These are phyloP conservation scores for Scedosporium minutisporum DNA, from an alignment of 2,329 filamentous ascomycete genomes.

Conservation along the genomic window DNA sequence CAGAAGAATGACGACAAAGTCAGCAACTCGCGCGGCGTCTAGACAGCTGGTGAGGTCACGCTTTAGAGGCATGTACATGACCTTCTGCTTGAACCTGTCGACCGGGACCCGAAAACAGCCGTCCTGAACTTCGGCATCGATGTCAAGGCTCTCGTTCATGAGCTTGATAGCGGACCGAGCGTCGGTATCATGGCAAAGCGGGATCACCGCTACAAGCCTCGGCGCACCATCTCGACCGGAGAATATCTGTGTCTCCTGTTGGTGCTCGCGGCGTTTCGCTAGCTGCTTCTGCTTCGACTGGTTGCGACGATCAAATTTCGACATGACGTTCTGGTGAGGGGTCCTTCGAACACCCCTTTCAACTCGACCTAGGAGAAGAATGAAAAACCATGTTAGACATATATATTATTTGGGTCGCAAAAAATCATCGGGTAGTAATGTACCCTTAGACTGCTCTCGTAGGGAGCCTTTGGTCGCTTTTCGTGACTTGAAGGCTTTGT, in stretches of 20 bases:
- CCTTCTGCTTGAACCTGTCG: conserved; percentile 88
- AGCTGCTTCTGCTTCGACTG: conserved; percentile 85
- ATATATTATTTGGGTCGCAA: not conserved
- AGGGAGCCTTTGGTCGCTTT: conserved; percentile 82
- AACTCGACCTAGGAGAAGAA: conserved; percentile 57
- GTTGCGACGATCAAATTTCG: conserved; percentile 90
- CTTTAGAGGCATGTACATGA: conserved; percentile 72
- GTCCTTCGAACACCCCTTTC: conserved; percentile 74
- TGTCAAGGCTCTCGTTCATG: conserved; percentile 71
- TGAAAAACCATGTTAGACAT: not conserved
- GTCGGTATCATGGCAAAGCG: conserved; percentile 67
- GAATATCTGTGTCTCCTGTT: conserved; percentile 72
- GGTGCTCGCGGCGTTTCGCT: conserved; percentile 73
- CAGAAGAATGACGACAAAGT: conserved; percentile 82
- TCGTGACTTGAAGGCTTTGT: conserved; percentile 89
- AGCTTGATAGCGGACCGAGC: conserved; percentile 55
- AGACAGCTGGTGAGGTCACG: conserved; percentile 68
- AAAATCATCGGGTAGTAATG: conserved; percentile 4
- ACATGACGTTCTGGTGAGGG: conserved; percentile 93
- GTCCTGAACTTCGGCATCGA: conserved; percentile 54
- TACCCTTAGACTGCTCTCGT: conserved; percentile 79
- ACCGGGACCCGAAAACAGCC: conserved; percentile 58
- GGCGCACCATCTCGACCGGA: conserved; percentile 79
- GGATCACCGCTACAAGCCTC: conserved; percentile 78
- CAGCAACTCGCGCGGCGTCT: conserved; percentile 78